Percentiles rank a stretch among this genome's conserved stretches.
These are phyloP conservation scores for Tylopilus sp. DNA, from an alignment of 768 basidiomycete species.

Conservation along the genomic window DNA sequence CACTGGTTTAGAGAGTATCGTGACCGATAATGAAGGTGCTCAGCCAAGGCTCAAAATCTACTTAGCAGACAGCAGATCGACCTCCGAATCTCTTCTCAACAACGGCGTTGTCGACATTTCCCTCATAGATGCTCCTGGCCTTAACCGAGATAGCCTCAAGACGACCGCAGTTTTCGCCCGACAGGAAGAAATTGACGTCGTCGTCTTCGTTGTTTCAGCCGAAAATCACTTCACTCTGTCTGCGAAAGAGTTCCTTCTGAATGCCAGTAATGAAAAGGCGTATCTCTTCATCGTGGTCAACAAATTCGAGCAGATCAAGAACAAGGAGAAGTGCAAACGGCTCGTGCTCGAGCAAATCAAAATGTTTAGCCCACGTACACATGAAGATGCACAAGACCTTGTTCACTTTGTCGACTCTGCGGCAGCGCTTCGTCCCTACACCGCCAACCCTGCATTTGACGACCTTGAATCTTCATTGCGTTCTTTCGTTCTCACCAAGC, in stretches of 20 bases:
- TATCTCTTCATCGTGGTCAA: slow-evolving; percentile 99
- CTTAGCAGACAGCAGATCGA: slow-evolving; percentile 73
- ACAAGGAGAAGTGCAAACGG: slow-evolving; percentile 90
- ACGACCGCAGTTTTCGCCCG: slow-evolving; percentile 94
- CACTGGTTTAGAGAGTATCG: slow-evolving; percentile 71
- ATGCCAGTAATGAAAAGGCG: slow-evolving; percentile 94
- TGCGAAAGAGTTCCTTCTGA: slow-evolving; percentile 89
- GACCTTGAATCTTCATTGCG: slow-evolving; percentile 87
- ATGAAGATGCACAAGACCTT: slow-evolving; percentile 85
- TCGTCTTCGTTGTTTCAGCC: slow-evolving; percentile 96
- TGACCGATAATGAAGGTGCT: slow-evolving; percentile 56
- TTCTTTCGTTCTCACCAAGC: slow-evolving; percentile 93
- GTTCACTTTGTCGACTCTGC: slow-evolving; percentile 98
- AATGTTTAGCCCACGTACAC: slow-evolving; percentile 87
- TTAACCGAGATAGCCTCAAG: slow-evolving; percentile 92
- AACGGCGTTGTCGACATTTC: slow-evolving; percentile 97
- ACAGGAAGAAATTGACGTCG: slow-evolving; percentile 97
- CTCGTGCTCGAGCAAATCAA: slow-evolving; percentile 92
- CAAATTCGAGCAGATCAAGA: slow-evolving; percentile 92
- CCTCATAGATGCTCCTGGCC: slow-evolving; percentile 96
- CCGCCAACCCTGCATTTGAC: slow-evolving; percentile 70
- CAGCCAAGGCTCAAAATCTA: slow-evolving; percentile 81
- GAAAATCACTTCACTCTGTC: slow-evolving; percentile 99
- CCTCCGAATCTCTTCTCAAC: slow-evolving; percentile 82
- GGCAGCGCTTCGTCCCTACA: slow-evolving; percentile 61